Base-by-base conservation (phyloP, 2,329 filamentous ascomycete genomes). In the Phaeoacremonium minimum region DNA sequence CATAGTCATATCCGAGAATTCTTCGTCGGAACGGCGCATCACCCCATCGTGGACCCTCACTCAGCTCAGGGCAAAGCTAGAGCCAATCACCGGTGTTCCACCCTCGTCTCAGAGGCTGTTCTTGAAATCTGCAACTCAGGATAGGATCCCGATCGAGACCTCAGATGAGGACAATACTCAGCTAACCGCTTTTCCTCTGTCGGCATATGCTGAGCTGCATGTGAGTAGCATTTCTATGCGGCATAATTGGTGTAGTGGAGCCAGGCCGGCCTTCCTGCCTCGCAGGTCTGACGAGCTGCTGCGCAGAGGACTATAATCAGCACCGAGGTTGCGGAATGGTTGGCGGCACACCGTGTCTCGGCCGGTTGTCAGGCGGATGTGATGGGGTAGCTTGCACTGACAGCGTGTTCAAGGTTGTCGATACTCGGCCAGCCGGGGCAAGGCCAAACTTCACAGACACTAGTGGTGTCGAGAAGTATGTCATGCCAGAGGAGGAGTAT, bases 1-100 rank as follows among this genome's bases (percentile, higher is more conserved):
- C 51, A 73, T 82, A 45, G 77, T 93, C 53, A 75, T 75, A 43
- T 91, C 86, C 35, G 82, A 87, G 42, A 86, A 84, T 61, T 74
- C 85, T 32, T 78, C 83, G 33, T 90, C 88, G 35, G 93, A 98
- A 66, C 85, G 91, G 43, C 87, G 93, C 48, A 81, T 97, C 58
- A 91, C 87, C 17, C 91, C 91, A 12, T 84, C 90, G 48, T 98
- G 93, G 93, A 84, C 83, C 43, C 84, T 98, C 55, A 72, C 75
- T 37, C 82, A 87, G 52, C 75, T 97, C 51, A 95, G 91, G 67
- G 66, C 73, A 36, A 94, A 93, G 61, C 80, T 98, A 35, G 91
- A 97, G 63, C 85, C 88, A 43, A 83, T 97, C 63, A 97, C 91
- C 3, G 93, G 93, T 43, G 81, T 97, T 26, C 91, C 93, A 13